Percentiles rank a stretch among this genome's conserved stretches.
Conservation (phyloP, 768 basidiomycete genomes). For the Stropharia rugosoannulata region DNA sequence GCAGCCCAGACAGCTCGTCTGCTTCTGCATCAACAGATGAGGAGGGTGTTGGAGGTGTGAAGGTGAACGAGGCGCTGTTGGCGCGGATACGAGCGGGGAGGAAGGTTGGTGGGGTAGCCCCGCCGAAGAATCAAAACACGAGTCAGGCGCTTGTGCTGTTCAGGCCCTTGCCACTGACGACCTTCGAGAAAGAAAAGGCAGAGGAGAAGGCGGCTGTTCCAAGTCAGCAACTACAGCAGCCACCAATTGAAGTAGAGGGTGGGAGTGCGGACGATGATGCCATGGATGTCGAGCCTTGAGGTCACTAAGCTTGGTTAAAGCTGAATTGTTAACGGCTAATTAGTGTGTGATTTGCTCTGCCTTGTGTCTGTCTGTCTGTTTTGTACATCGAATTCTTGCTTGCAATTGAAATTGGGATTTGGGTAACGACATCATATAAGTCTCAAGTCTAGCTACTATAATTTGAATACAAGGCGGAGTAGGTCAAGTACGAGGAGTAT, state of each 20-base stretch:
- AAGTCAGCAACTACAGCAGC: not conserved
- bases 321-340: too few species aligned
- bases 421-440: too few species aligned
- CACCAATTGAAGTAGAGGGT: not conserved
- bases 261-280: constrained; percentile 8
- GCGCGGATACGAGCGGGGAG: constrained; percentile 36
- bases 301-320: not conserved
- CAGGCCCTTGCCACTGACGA: constrained; percentile 34
- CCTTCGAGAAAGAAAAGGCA: constrained; percentile 14
- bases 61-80: constrained; percentile 46
- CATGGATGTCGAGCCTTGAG: not conserved
- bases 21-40: not conserved
- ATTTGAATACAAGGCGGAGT: too few species aligned
- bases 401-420: too few species aligned
- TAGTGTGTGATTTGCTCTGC: too few species aligned
- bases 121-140: constrained; percentile 18
- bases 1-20: not conserved
- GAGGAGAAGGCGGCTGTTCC: constrained; percentile 13
- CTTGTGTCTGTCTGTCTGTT: too few species aligned
- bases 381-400: too few species aligned
- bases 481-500: too few species aligned
- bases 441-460: too few species aligned
- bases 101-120: constrained; percentile 20
- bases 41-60: constrained; percentile 12
- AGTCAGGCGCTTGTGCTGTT: constrained; percentile 58